Conservation (phyloP, 2,329 filamentous ascomycete species). For the Fusarium sp. region DNA sequence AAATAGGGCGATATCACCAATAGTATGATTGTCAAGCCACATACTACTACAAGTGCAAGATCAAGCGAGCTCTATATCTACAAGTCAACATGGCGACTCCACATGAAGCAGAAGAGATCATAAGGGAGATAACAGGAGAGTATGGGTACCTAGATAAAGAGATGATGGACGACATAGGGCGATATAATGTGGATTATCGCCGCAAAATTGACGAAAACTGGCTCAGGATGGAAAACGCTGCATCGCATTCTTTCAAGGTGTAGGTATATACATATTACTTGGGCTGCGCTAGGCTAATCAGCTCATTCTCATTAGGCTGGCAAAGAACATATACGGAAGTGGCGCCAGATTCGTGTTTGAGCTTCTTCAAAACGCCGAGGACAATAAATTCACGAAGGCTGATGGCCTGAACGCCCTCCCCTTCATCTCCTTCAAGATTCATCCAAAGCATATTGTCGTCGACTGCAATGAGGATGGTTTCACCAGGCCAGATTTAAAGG, state of each 20-base stretch:
- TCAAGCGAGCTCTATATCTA: too few relatives aligned
- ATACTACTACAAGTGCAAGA: too few relatives aligned
- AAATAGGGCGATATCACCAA: too few relatives aligned
- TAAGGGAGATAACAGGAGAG: constrained; percentile 14
- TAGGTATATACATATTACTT: neutral
- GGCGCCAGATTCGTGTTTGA: constrained; percentile 35
- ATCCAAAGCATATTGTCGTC: constrained; percentile 24
- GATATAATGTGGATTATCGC: constrained; percentile 24
- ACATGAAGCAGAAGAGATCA: constrained; percentile 23
- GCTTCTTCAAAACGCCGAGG: constrained; percentile 37
- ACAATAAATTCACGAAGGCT: constrained; percentile 18
- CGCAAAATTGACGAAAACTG: constrained; percentile 31
- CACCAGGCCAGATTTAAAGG: constrained; percentile 2
- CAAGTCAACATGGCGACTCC: constrained; percentile 16
- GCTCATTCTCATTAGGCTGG: neutral
- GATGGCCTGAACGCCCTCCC: accelerated
- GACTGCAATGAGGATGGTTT: constrained; percentile 38
- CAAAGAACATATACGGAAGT: constrained; percentile 34
- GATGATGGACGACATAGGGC: constrained; percentile 34
- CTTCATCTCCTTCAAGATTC: constrained; percentile 28
- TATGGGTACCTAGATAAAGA: constrained; percentile 18
- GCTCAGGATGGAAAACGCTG: constrained; percentile 21
- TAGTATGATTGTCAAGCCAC: too few relatives aligned
- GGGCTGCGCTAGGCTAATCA: accelerated
- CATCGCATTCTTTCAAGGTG: constrained; percentile 31